These are phyloP conservation scores for Phytophthora ramorum DNA, from an alignment of 352 stramenopile species.

Conservation along the genomic window DNA sequence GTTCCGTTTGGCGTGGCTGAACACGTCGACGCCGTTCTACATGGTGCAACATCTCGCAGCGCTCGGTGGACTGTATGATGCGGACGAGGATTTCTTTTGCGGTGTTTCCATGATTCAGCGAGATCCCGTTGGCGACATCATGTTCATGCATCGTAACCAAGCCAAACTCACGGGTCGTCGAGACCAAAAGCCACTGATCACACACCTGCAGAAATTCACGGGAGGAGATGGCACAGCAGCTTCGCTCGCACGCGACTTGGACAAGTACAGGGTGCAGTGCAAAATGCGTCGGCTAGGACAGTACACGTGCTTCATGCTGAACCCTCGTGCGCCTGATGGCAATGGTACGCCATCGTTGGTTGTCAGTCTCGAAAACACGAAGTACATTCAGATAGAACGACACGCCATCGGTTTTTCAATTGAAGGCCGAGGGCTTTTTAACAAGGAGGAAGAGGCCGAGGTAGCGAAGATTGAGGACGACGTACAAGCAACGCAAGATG, in stretches of 20 bases:
- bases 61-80: constrained; percentile 60
- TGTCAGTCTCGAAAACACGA: constrained; percentile 65
- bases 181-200: constrained; percentile 68
- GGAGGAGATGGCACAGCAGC: constrained; percentile 64
- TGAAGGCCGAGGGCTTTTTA: constrained; percentile 67
- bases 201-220: constrained; percentile 81
- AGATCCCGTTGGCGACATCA: constrained; percentile 70
- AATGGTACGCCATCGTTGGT: constrained; percentile 55
- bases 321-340: constrained; percentile 48
- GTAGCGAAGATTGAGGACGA: constrained; percentile 59
- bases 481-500: constrained; percentile 41
- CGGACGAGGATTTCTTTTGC: constrained; percentile 67
- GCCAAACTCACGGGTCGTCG: constrained; percentile 72
- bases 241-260: constrained; percentile 58
- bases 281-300: constrained; percentile 67
- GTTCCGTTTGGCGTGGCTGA: constrained; percentile 83
- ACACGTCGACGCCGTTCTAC: constrained; percentile 73
- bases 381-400: constrained; percentile 63
- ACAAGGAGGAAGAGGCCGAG: constrained; percentile 61
- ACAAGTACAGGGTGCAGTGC: constrained; percentile 78
- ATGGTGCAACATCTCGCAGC: constrained; percentile 67
- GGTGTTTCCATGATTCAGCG: constrained; percentile 85
- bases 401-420: constrained; percentile 85
- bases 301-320: constrained; percentile 72
- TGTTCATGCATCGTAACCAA: constrained; percentile 87